phyloP scores from a whole-genome alignment of 139 green algal genomes.

The Raphidocelis subcapitata region DNA sequence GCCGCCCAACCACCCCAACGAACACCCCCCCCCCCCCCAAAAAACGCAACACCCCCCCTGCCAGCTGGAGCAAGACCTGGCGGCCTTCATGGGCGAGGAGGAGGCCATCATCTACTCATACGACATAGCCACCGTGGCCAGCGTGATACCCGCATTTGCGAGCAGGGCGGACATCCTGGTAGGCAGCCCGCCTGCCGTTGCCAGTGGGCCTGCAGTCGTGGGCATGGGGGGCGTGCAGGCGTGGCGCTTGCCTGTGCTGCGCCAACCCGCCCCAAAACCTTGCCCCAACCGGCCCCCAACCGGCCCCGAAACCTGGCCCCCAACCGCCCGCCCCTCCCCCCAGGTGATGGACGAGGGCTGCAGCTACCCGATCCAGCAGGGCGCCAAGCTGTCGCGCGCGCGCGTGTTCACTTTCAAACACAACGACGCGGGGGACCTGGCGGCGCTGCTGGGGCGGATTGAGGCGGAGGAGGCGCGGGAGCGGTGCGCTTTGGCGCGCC shows the following conservation, averaged over 20 bases:
- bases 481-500: constrained; percentile 32
- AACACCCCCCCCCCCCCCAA: neutral
- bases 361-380: constrained; percentile 82
- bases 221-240: too few species aligned
- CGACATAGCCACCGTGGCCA: constrained; percentile 88
- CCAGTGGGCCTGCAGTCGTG: neutral
- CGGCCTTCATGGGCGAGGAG: constrained; percentile 77
- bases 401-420: constrained; percentile 87
- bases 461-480: constrained; percentile 43
- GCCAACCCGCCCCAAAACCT: too few species aligned
- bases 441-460: constrained; percentile 68
- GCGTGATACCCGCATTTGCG: constrained; percentile 92
- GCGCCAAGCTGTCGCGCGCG: constrained; percentile 66
- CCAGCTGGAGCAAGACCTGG: constrained; percentile 57
- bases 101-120: constrained; percentile 95
- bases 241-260: too few species aligned
- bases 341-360: constrained; percentile 25
- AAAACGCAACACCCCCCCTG: neutral
- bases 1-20: too few species aligned
- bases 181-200: neutral
- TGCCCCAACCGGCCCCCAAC: neutral
- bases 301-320: too few species aligned
- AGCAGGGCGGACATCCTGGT: constrained; percentile 90
- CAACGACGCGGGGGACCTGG: constrained; percentile 91
- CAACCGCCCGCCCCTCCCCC: neutral